phyloP scores from a whole-genome alignment of 2,329 filamentous ascomycete genomes.

The Golovinomyces cichoracearum region DNA sequence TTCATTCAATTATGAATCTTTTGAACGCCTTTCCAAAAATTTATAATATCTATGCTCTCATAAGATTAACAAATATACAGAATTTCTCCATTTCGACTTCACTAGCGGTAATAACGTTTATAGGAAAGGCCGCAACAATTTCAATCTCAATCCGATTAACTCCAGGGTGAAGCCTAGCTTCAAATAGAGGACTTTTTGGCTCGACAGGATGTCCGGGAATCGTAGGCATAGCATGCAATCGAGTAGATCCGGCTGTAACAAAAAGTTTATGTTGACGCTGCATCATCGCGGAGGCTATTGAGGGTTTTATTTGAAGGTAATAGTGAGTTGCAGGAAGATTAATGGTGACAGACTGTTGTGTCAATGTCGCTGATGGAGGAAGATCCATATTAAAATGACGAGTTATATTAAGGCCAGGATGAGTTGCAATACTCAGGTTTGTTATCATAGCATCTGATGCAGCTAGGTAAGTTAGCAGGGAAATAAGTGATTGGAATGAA shows the following conservation, averaged over 20 bases:
- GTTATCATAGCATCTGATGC: constrained; percentile 38
- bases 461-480: constrained; percentile 18
- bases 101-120: constrained; percentile 25
- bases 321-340: constrained; percentile 41
- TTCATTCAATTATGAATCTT: too few species aligned
- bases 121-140: constrained; percentile 43
- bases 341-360: constrained; percentile 47
- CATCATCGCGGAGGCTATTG: constrained; percentile 34
- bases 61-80: constrained; percentile 47
- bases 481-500: neutral
- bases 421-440: constrained; percentile 38
- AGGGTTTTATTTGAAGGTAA: constrained; percentile 44
- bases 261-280: constrained; percentile 53
- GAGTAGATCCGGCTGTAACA: constrained; percentile 40
- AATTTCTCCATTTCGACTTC: constrained; percentile 56
- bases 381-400: constrained; percentile 38
- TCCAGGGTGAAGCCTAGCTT: constrained; percentile 42
- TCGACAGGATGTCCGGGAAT: constrained; percentile 28
- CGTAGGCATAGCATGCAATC: constrained; percentile 23
- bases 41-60: constrained; percentile 19
- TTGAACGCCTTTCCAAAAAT: too few species aligned
- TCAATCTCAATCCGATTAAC: constrained; percentile 59
- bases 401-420: constrained; percentile 36
- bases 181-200: constrained; percentile 42
- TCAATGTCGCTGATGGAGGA: constrained; percentile 35